Evolutionary conservation across 441 rosid genomes (phyloP), one percentile per base, ranked within the genome.

Genomic region (Arabidopsis lyrata): DNA sequence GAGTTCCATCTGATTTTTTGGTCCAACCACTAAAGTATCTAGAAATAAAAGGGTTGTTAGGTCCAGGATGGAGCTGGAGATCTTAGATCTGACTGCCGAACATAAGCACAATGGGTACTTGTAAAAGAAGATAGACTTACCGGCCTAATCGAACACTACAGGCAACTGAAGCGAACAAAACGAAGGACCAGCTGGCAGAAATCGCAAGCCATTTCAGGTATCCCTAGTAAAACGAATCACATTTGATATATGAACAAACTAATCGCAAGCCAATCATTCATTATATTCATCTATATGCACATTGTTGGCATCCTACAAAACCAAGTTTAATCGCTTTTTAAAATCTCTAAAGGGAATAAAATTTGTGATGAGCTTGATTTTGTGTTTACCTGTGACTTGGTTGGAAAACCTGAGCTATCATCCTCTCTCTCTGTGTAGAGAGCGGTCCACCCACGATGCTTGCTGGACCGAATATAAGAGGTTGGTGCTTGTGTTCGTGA

Each of bases 381-480:
- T 54, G 36, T 41, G 24, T 24, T 50, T 87, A 95, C 99, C 98
- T 90, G 74, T 88, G 81, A 72, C 84, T 50, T 69, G 98, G 97
- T 64, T 93, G 97, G 86, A 95, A 95, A 41, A 93, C 97, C 67
- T 88, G 88, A 36, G 97, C 95, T 49, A 85, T 86, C 75, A 95
- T 88, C 77, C 92, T 84, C 61, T 87, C 95, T 85, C 99, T 91
- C 81, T 91, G 90, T 54, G 73, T 86, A 22, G 90, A 84, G 8
- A 81, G 71, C 12, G 82, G 77, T 66, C 96, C 92, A 77, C 85
- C 81, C 47, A 87, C 68, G 13, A 95, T 83, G 83, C 97, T 95
- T 62, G 94, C 94, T 69, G 98, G 97, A 78, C 98, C 98, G 60
- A 93, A 95, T 81, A 91, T 85, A 82, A 89, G 68, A 29, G 99